Conservation (phyloP, 768 basidiomycete genomes). For the Panaeolus cyanescens region DNA sequence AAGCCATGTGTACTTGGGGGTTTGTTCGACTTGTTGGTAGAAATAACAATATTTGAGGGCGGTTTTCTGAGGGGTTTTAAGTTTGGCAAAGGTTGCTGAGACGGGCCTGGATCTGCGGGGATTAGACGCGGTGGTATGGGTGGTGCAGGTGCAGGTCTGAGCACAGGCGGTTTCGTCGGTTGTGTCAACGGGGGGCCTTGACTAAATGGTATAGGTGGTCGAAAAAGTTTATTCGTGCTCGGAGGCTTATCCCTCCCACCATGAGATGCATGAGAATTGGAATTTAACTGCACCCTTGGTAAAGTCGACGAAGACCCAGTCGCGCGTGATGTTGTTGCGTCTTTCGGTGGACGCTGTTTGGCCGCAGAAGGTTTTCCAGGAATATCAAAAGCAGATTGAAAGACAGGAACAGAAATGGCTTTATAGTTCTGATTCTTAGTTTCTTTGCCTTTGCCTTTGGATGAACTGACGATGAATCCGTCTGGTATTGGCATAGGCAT, state of each 20-base stretch:
- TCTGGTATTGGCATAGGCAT: not conserved
- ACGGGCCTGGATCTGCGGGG: not conserved
- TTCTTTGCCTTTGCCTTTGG: not conserved
- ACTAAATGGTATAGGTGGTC: not conserved
- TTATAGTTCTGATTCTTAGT: not conserved
- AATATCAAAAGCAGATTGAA: not conserved
- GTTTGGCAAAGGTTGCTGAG: not conserved
- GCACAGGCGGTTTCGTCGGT: not conserved
- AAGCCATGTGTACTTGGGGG: not conserved
- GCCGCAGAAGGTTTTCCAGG: not conserved
- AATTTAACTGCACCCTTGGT: not conserved
- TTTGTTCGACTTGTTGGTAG: not conserved
- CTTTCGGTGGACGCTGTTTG: constrained; percentile 7
- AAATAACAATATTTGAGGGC: not conserved
- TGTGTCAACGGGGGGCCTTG: not conserved
- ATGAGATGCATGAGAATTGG: not conserved
- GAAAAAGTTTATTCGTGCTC: not conserved
- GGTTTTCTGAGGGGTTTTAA: not conserved
- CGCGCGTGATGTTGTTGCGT: not conserved
- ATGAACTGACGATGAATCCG: not conserved
- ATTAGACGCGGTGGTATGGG: not conserved
- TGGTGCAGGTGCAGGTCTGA: not conserved
- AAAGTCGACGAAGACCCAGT: not conserved
- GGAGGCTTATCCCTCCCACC: not conserved
- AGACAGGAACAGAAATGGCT: not conserved